Base-by-base conservation (phyloP, 2,329 filamentous ascomycete species). In the Curvularia verruculosa region DNA sequence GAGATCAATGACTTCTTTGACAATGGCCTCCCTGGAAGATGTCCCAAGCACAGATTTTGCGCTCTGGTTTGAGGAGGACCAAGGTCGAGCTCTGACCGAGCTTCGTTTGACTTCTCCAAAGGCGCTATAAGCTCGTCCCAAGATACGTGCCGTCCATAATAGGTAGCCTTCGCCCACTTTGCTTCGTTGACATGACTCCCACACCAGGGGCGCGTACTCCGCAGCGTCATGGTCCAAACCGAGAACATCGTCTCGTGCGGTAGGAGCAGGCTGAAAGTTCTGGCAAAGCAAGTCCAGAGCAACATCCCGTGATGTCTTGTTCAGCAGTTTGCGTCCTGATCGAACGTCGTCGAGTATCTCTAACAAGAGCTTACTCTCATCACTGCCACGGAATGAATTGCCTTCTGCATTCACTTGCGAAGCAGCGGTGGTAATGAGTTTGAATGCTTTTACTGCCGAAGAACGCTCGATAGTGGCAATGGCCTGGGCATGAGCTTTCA, bases 341-440 rank as follows among this genome's bases (percentile, higher is more conserved):
- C 81, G 82, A 56, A 88, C 87, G 67, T 97, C 93, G 56, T 87
- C 83, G 3, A 99, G 80, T 5, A 99, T 86, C 52, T 90, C 87
- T n/a, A 92, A 76, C 2, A 99, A 81, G 3, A 98, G 80, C 28
- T 85, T 87, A 66, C 91, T 92, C 73, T 97, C 93, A n/a, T 88
- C 82, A 2, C 87, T 90, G 0, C 84, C 86, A 54, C 82, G 85
- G 43, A 87, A 82, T 1, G 89, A 87, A 72, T 89, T 92, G 12
- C 90, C 90, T 6, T 86, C 84, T 1, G 83, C 83, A 44, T 85
- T 82, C 43, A 94, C 86, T 34, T 84, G 81, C 12, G 87, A 85
- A 1, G 91, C 89, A 39, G 90, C 87, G 50, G 83, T 79, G 0
- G 89, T 85, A 60, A 97, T 88, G 3, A 82, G 82, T 61, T 80